These are phyloP conservation scores for Phialophora macrospora DNA, from an alignment of 2,329 filamentous ascomycete species.

Conservation along the genomic window DNA sequence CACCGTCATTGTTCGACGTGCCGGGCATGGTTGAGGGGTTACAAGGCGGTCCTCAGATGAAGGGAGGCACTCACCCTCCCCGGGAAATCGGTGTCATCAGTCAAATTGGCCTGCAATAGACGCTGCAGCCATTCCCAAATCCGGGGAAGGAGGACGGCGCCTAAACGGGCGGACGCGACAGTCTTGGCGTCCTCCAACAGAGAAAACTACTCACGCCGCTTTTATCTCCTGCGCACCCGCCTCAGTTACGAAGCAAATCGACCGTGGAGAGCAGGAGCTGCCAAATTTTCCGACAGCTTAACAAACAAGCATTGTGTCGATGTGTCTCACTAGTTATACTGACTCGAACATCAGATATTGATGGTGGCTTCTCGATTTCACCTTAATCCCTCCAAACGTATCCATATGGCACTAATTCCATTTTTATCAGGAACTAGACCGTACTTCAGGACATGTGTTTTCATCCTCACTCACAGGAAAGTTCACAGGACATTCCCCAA, in stretches of 20 bases:
- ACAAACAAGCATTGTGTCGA: no score
- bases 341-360: no score
- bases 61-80: not conserved
- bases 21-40: not conserved
- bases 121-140: not conserved
- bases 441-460: no score
- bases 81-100: not conserved
- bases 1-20: slow-evolving; percentile 1
- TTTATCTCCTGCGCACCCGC: not conserved
- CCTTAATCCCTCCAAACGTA: no score
- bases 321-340: no score
- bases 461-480: no score
- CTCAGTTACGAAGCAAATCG: not conserved
- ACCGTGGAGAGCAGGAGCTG: not conserved
- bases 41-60: not conserved
- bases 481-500: no score
- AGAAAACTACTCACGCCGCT: not conserved
- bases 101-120: not conserved
- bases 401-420: no score
- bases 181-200: not conserved
- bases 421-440: no score
- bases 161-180: not conserved
- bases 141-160: not conserved
- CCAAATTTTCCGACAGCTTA: no score
- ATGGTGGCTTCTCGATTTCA: no score